Evolutionary conservation across 805 yeast species (phyloP), one percentile per base, ranked within the genome.

Genomic region (Huiozyma naganishii): DNA sequence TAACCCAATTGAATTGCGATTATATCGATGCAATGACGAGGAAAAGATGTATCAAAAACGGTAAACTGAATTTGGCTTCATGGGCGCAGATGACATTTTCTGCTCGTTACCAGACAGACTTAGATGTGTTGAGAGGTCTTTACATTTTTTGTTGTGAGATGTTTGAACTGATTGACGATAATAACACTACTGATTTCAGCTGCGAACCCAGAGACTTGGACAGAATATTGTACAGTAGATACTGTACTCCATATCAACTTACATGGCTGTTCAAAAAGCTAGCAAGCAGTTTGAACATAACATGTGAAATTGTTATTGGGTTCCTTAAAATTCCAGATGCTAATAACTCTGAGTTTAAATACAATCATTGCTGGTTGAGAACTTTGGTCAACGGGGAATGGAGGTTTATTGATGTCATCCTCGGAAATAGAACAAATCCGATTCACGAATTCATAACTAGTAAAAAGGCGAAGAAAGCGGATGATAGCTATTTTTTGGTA

Each of bases 351-450:
- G 61, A 58, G 32, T 73, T 70, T 49, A 64, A 67, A n/a, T 59
- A 79, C 33, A 86, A 88, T 54, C 98, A 92, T 62, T 77, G 84
- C 44, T 92, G 98, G 98, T 72, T 87, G 44, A 78, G 95, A 1
- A 79, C 88, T 1, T 60, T 82, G 32, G 63, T 88, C 11, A 81
- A 85, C 47, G 79, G 80, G 35, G 83, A 83, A 57, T 88, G 89
- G 77, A 69, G 90, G 47, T 71, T 92, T 48, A 62, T 90, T 47
- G 98, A 90, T 59, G 80, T 77, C 6, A 68, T 79, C 5, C 54
- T 81, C 29, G 88, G 86, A 1, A 80, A 79, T 52, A 61, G 70
- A 5, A 61, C 81, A 1, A 73, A 78, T 49, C 77, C 80, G 1
- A 55, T 71, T 3, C 68, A 72, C 41, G 67, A 70, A 52, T 63